phyloP scores from a whole-genome alignment of 495 filamentous ascomycete species.

The Bombardia bombarda region DNA sequence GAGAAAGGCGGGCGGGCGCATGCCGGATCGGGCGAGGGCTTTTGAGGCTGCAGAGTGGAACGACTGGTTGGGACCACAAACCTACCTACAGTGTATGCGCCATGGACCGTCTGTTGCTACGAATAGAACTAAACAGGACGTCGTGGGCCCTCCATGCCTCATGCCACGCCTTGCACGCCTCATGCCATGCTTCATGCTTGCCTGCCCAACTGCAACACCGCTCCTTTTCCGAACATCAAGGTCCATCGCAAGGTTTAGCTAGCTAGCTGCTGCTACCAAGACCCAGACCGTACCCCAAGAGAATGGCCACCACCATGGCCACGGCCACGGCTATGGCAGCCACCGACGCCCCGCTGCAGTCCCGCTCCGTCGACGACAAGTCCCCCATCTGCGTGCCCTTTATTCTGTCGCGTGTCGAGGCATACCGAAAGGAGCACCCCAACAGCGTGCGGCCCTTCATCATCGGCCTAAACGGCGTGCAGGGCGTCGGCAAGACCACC shows the following conservation, averaged over 20 bases:
- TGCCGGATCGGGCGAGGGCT: not conserved
- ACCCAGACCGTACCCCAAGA: too few species aligned
- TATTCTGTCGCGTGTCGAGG: constrained; percentile 57
- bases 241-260: not conserved
- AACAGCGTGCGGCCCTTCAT: constrained; percentile 41
- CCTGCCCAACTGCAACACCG: constrained; percentile 11
- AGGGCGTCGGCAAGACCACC: constrained; percentile 88
- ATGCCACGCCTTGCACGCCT: not conserved
- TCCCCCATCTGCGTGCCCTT: constrained; percentile 82
- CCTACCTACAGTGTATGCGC: too few species aligned
- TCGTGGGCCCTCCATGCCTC: too few species aligned
- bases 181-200: constrained; percentile 6
- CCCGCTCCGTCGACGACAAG: constrained; percentile 66
- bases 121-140: too few species aligned
- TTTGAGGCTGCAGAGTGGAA: not conserved
- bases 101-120: too few species aligned
- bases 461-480: constrained; percentile 60
- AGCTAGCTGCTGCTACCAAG: not conserved
- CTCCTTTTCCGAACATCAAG: too few species aligned
- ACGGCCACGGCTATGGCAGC: too few species aligned
- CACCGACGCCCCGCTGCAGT: constrained; percentile 19
- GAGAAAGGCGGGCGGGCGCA: not conserved
- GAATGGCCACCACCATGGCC: too few species aligned
- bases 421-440: constrained; percentile 34
- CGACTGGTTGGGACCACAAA: constrained; percentile 7